Evolutionary conservation across 306 rosid genomes (phyloP).

Genomic region (Vigna trinervia): DNA sequence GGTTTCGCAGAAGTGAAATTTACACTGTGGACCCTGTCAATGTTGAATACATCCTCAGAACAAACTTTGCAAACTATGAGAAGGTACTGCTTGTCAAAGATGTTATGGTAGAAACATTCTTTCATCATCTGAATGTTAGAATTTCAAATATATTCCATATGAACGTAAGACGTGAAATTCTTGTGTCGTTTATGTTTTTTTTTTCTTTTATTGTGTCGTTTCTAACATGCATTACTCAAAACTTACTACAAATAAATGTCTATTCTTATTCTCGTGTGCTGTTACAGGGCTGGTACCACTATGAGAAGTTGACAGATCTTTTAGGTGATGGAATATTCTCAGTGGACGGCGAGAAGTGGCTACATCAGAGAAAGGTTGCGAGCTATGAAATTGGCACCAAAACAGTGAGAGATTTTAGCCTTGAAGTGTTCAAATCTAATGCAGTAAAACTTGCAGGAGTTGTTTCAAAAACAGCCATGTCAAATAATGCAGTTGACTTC

Average conservation of each 20-base stretch:
- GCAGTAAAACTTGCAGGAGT: constrained; percentile 62
- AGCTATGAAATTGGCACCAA: constrained; percentile 66
- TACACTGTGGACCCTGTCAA: constrained; percentile 71
- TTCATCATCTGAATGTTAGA: neutral
- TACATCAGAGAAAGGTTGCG: constrained; percentile 63
- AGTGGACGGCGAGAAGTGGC: constrained; percentile 77
- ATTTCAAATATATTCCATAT: too few relatives aligned
- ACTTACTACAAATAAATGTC: neutral
- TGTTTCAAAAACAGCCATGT: constrained; percentile 51
- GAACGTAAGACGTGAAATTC: too few relatives aligned
- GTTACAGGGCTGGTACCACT: constrained; percentile 61
- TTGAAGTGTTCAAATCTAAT: constrained; percentile 49
- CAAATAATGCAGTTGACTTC: constrained; percentile 53
- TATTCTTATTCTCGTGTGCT: neutral
- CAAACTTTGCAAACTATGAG: constrained; percentile 63
- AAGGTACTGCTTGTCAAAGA: constrained; percentile 50
- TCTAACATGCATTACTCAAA: neutral
- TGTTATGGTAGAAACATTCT: neutral
- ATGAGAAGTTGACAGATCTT: constrained; percentile 58
- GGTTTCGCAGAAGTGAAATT: constrained; percentile 51
- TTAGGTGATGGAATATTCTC: constrained; percentile 77
- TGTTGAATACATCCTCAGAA: constrained; percentile 63
- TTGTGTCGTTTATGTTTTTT: too few relatives aligned
- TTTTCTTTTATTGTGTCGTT: too few relatives aligned
- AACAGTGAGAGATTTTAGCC: constrained; percentile 58